Evolutionary conservation across 139 green algal genomes (phyloP).

Genomic region (Microglena sp.): DNA sequence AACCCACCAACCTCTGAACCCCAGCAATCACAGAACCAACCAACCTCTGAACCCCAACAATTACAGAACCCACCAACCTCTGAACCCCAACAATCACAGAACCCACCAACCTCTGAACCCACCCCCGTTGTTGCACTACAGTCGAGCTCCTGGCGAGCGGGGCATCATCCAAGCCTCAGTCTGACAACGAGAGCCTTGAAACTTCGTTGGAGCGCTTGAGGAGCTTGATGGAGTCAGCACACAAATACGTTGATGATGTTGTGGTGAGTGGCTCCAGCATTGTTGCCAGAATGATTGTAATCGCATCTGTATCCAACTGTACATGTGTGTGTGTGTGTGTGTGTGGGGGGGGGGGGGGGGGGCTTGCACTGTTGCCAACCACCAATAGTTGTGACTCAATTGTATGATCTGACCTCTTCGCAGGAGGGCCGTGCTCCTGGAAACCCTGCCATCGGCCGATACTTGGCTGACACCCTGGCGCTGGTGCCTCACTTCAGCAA

Average conservation of each 20-base stretch:
- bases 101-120: too few species aligned
- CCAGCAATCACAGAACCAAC: too few species aligned
- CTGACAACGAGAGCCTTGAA: constrained; percentile 65
- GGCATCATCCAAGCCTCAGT: constrained; percentile 22
- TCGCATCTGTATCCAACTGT: background rate
- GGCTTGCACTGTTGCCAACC: background rate
- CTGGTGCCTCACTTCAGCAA: constrained; percentile 60
- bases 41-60: too few species aligned
- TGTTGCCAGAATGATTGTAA: constrained; percentile 1
- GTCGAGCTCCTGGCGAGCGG: constrained; percentile 6
- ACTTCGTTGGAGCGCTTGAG: constrained; percentile 50
- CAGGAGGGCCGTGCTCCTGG: constrained; percentile 48
- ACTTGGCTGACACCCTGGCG: constrained; percentile 80
- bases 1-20: too few species aligned
- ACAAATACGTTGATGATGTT: constrained; percentile 76
- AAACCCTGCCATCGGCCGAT: constrained; percentile 66
- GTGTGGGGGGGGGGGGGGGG: background rate
- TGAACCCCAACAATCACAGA: too few species aligned
- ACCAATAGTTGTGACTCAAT: background rate
- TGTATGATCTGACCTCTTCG: background rate
- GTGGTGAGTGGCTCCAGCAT: constrained; percentile 64
- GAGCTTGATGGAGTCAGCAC: constrained; percentile 42
- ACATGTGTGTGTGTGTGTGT: background rate
- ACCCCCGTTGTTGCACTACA: background rate
- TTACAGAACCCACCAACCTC: too few species aligned